A percentile compares a stretch with the other conserved stretches of the same genome.
phyloP scores from a whole-genome alignment of 768 basidiomycete genomes.

The Grammothele lineata region DNA sequence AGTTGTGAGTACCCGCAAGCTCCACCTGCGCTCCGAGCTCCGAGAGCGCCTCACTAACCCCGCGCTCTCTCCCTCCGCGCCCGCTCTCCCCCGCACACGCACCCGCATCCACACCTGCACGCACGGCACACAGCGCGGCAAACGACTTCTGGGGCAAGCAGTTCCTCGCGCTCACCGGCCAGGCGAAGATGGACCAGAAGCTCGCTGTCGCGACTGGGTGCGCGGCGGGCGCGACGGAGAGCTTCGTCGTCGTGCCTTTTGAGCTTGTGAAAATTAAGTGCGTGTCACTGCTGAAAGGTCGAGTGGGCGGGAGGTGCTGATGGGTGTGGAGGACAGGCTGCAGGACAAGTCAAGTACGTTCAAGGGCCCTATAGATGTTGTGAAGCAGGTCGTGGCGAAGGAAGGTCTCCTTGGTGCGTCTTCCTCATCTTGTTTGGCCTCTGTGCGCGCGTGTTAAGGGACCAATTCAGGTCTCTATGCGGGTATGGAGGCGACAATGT shows the following conservation, averaged over 20 bases:
- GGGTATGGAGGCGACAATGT: slow-evolving; percentile 97
- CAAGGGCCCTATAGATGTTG: slow-evolving; percentile 88
- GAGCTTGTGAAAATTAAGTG: slow-evolving; percentile 91
- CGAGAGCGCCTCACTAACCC: background rate
- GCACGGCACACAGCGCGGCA: slow-evolving; percentile 47
- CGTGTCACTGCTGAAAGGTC: slow-evolving; percentile 4
- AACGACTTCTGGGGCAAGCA: slow-evolving; percentile 97
- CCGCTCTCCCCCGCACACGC: too few species aligned
- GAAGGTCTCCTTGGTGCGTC: slow-evolving; percentile 68
- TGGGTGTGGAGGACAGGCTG: slow-evolving; percentile 40
- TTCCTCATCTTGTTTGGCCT: too few species aligned
- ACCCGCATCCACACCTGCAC: too few species aligned
- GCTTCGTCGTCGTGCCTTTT: slow-evolving; percentile 93
- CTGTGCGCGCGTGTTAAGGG: background rate
- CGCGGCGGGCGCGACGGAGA: slow-evolving; percentile 93
- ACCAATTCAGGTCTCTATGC: slow-evolving; percentile 52
- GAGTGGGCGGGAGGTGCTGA: background rate
- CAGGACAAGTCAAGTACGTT: slow-evolving; percentile 93
- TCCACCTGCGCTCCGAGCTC: slow-evolving; percentile 2
- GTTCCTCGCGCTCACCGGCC: slow-evolving; percentile 56
- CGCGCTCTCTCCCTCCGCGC: background rate
- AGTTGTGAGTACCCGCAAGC: slow-evolving; percentile 78
- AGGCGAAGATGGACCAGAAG: slow-evolving; percentile 81
- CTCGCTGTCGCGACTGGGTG: slow-evolving; percentile 91
- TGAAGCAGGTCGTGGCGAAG: slow-evolving; percentile 71